Conservation (phyloP, 2,329 filamentous ascomycete genomes). For the Fonsecaea monophora region DNA sequence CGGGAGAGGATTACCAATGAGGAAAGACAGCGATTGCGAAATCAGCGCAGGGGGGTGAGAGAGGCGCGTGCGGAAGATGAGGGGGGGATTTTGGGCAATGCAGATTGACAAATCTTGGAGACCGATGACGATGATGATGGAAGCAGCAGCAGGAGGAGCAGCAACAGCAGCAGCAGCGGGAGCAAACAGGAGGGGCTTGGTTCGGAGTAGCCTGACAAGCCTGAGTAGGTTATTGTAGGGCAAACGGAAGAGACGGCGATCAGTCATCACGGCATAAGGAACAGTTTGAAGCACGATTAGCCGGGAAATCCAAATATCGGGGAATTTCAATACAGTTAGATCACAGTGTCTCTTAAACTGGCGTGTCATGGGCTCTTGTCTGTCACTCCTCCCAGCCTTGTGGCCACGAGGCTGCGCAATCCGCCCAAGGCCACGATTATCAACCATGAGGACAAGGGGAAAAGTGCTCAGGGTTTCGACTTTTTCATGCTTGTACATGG, state of each 20-base stretch:
- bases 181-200: background rate
- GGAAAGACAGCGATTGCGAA: conserved; percentile 4
- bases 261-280: background rate
- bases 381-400: background rate
- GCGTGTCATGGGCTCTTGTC: background rate
- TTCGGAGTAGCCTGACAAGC: background rate
- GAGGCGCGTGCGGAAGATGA: background rate
- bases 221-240: background rate
- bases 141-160: background rate
- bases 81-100: background rate
- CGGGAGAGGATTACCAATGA: conserved; percentile 15
- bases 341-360: background rate
- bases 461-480: background rate
- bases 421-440: background rate
- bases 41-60: background rate
- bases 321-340: background rate
- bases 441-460: background rate
- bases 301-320: background rate
- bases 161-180: background rate
- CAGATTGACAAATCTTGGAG: conserved; percentile 23
- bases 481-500: conserved; percentile 1
- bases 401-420: background rate
- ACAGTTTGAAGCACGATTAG: too few relatives aligned
- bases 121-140: conserved; percentile 11
- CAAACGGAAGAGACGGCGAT: background rate